A percentile compares a stretch with the other conserved stretches of the same genome.
phyloP scores from a whole-genome alignment of 257 asterid genomes.

The Prunella vulgaris region DNA sequence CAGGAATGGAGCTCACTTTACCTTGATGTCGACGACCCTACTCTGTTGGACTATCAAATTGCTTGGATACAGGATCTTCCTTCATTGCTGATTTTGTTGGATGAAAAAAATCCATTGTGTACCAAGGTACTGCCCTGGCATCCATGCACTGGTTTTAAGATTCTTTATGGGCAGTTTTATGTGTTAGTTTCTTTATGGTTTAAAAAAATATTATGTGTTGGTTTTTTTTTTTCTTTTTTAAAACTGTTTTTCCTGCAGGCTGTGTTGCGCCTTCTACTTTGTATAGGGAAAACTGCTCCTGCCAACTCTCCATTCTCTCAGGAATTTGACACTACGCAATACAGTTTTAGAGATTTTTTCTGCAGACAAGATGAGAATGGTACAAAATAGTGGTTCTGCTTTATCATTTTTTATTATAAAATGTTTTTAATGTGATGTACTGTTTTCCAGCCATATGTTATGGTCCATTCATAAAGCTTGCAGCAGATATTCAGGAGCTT shows the following conservation, averaged over 20 bases:
- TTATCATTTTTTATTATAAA: constrained; percentile 12
- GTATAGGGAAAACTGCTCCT: constrained; percentile 53
- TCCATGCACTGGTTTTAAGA: constrained; percentile 7
- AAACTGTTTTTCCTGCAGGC: constrained; percentile 54
- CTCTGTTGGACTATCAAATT: constrained; percentile 44
- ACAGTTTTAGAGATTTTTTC: constrained; percentile 45
- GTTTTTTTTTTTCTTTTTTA: neutral
- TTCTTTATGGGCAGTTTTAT: constrained; percentile 6
- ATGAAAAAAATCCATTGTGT: constrained; percentile 48
- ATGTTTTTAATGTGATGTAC: constrained; percentile 26
- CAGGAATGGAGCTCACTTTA: constrained; percentile 51
- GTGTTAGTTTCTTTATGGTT: neutral
- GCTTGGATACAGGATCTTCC: constrained; percentile 75
- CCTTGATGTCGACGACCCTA: constrained; percentile 44
- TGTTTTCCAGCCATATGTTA: constrained; percentile 34
- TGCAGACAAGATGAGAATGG: constrained; percentile 42
- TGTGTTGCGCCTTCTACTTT: constrained; percentile 63
- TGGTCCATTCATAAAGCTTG: constrained; percentile 83
- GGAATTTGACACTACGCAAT: constrained; percentile 63
- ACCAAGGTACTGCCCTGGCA: constrained; percentile 57
- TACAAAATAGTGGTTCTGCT: constrained; percentile 27
- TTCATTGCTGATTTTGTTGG: constrained; percentile 54
- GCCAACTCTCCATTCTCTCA: constrained; percentile 37
- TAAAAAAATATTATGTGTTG: neutral
- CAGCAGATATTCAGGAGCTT: constrained; percentile 74